Evolutionary conservation across 495 filamentous ascomycete genomes (phyloP).

Genomic region (Ascobolus immersus): DNA sequence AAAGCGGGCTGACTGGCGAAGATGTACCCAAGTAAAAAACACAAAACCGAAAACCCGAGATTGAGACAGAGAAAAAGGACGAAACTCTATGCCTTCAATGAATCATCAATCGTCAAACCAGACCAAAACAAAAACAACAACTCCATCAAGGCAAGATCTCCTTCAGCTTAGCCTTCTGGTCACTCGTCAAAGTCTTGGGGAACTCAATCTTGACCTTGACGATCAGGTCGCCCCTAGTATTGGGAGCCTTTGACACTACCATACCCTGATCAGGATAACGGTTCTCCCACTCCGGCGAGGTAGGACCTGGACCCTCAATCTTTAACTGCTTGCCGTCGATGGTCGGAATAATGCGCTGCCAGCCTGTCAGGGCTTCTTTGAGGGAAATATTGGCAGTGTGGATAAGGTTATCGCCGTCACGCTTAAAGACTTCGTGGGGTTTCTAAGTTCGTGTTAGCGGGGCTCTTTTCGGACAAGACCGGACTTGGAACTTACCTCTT

Average conservation of each 20-base stretch:
- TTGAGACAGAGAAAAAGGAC: no score
- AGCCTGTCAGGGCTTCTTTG: conserved; percentile 94
- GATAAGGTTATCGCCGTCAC: conserved; percentile 65
- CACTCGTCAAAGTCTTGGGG: conserved; percentile 42
- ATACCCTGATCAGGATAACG: conserved; percentile 67
- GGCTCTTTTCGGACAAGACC: conserved; percentile 1
- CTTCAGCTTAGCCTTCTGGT: conserved; percentile 53
- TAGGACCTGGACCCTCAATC: conserved; percentile 55
- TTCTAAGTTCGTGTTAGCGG: conserved; percentile 29
- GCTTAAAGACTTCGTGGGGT: conserved; percentile 53
- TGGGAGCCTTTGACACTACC: conserved; percentile 72
- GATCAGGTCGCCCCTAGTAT: conserved; percentile 59
- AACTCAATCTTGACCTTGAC: conserved; percentile 39
- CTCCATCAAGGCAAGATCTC: conserved; percentile 45
- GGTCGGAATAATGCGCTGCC: conserved; percentile 70
- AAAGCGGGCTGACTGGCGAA: no score
- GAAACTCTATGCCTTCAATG: no score
- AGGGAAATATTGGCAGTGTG: conserved; percentile 53
- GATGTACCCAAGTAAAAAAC: no score
- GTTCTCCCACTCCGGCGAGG: conserved; percentile 54
- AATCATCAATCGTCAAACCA: no score
- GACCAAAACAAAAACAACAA: no score
- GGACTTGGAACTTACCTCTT: conserved; percentile 43
- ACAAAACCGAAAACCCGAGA: no score
- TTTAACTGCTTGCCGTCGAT: conserved; percentile 70